phyloP scores from a whole-genome alignment of 139 green algal genomes.

The Chlorella sp. region DNA sequence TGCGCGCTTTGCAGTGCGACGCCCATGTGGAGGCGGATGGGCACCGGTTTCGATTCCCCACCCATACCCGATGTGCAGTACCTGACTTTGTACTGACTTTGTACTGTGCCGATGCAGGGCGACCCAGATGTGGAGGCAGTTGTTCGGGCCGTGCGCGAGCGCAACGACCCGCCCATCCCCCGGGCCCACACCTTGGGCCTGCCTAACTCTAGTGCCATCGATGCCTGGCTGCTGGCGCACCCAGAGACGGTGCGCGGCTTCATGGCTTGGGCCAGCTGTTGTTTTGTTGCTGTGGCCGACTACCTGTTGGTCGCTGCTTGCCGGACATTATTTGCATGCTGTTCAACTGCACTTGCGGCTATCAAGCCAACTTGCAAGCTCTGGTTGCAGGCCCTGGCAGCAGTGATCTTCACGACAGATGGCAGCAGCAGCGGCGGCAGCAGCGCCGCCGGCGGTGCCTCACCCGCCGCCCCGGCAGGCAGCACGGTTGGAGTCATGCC shows the following conservation, averaged over 20 bases:
- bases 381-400: constrained; percentile 34
- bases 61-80: too few relatives aligned
- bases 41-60: too few relatives aligned
- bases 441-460: not conserved
- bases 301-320: not conserved
- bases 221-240: constrained; percentile 67
- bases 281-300: not conserved
- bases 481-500: not conserved
- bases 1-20: too few relatives aligned
- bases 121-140: constrained; percentile 36
- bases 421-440: not conserved
- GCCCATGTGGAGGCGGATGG: too few relatives aligned
- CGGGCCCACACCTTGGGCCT: constrained; percentile 31
- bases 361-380: too few relatives aligned
- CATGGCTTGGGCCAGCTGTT: too few relatives aligned
- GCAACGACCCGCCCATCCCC: constrained; percentile 45
- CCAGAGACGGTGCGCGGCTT: constrained; percentile 41
- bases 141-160: constrained; percentile 20
- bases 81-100: too few relatives aligned
- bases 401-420: constrained; percentile 51
- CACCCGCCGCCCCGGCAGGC: not conserved
- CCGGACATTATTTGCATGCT: not conserved
- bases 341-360: too few relatives aligned
- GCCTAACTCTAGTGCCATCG: constrained; percentile 36
- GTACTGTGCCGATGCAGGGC: too few relatives aligned